Evolutionary conservation across 192 early-diverging fungal genomes (phyloP).

Genomic region (Coemansia erecta): DNA sequence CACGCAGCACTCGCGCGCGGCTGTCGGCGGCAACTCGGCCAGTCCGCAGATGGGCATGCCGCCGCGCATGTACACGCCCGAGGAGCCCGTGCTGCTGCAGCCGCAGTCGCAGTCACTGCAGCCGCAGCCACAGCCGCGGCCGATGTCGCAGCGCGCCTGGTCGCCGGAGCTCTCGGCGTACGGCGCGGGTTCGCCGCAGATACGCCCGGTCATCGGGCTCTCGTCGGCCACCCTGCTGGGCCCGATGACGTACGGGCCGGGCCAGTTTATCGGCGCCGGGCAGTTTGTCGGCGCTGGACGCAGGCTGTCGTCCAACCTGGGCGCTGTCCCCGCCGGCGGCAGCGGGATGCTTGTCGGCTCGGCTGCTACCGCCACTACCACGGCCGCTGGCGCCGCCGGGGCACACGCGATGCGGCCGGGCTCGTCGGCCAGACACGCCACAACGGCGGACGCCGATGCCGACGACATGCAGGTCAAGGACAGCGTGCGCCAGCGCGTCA

Average conservation of each 20-base stretch:
- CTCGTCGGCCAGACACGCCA: constrained; percentile 6
- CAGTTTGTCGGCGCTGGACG: constrained; percentile 24
- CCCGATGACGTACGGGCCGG: too few relatives aligned
- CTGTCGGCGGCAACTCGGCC: constrained; percentile 6
- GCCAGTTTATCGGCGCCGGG: constrained; percentile 8
- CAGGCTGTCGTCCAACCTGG: constrained; percentile 10
- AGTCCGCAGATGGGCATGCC: constrained; percentile 32
- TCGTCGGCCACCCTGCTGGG: constrained; percentile 28
- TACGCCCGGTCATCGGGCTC: constrained; percentile 37
- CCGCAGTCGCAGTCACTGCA: constrained; percentile 7
- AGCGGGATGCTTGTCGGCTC: too few relatives aligned
- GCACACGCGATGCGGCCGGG: not conserved
- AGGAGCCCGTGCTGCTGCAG: constrained; percentile 28
- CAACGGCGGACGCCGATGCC: constrained; percentile 7
- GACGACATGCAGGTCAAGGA: constrained; percentile 48
- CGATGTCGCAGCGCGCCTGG: constrained; percentile 16
- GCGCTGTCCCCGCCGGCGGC: constrained; percentile 3
- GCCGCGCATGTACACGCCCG: constrained; percentile 41
- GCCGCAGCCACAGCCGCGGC: not conserved
- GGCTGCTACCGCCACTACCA: too few relatives aligned
- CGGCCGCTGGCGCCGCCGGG: not conserved
- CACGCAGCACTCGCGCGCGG: constrained; percentile 30
- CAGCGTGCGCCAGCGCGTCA: constrained; percentile 50
- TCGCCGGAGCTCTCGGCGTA: constrained; percentile 19
- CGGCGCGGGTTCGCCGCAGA: constrained; percentile 22